A percentile compares a stretch with the other conserved stretches of the same genome.
phyloP scores from a whole-genome alignment of 495 filamentous ascomycete species.

The Podospora anserina region DNA sequence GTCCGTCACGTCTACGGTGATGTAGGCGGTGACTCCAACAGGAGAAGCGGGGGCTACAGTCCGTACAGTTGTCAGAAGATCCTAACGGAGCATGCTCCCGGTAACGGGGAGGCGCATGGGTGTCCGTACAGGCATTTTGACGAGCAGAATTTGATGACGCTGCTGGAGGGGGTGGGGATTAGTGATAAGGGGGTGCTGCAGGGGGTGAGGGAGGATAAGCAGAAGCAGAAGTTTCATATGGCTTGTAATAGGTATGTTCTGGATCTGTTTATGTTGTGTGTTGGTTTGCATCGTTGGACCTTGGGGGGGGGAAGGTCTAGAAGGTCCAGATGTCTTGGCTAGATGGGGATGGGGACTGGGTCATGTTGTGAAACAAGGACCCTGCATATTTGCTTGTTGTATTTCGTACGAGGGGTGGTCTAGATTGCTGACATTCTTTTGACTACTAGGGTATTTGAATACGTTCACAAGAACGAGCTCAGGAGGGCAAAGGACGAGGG shows the following conservation, averaged over 20 bases:
- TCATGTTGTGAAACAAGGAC: background rate
- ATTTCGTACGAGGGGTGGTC: background rate
- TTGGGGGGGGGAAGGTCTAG: background rate
- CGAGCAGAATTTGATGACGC: conserved; percentile 72
- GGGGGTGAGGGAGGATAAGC: conserved; percentile 83
- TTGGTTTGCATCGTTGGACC: background rate
- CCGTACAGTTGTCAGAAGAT: conserved; percentile 95
- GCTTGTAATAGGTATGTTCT: conserved; percentile 75
- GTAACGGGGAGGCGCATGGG: conserved; percentile 81
- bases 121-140: conserved; percentile 95
- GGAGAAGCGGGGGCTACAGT: conserved; percentile 78
- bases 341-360: background rate
- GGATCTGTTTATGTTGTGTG: conserved; percentile 1
- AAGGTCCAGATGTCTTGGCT: background rate
- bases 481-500: conserved; percentile 83
- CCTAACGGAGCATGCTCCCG: conserved; percentile 77
- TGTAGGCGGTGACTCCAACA: conserved; percentile 87
- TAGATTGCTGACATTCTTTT: background rate
- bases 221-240: conserved; percentile 85
- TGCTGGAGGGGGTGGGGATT: conserved; percentile 73
- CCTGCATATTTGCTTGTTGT: background rate
- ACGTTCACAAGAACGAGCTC: conserved; percentile 78
- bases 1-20: conserved; percentile 91
- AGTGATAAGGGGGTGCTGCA: conserved; percentile 72
- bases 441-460: conserved; percentile 71